Base-by-base conservation (phyloP, 129 eudicot species). In the Flaveria bidentis region DNA sequence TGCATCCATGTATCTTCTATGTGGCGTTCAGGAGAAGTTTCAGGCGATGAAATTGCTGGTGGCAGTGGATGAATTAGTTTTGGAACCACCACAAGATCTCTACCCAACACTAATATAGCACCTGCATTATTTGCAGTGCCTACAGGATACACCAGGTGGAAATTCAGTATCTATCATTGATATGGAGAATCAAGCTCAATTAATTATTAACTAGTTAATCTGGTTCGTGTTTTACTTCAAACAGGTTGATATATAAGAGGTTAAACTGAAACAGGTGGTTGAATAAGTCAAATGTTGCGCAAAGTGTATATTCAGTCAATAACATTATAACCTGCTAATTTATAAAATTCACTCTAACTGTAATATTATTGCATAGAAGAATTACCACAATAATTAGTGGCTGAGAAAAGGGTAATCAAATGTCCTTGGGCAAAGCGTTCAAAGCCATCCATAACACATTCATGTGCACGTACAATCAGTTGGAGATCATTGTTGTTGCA, bases 1-100 rank as follows among this genome's bases (percentile, higher is more conserved):
- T 95, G 99, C 97, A 91, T 95, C 97, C 99, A 91, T 11, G 99
- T 91, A 68, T 95, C 99, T 84, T 95, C 99, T 63, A 88, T 81
- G 63, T 91, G 96, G 47, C 91, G 90, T 61, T 95, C 97, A 8
- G 99, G 97, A 17, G 99, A 95, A 9, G 89, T 82, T 87, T 95
- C 97, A 26, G 97, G 96, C 58, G 99, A 95, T 8, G 92, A 81
- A 76, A 91, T 71, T 44, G 99, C 99, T 14, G 99, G 99, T 28
- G 99, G 97, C 81, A 95, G 72, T 44, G 99, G 99, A 84, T 95
- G 99, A 76, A 95, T 95, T 50, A 95, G 97, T 74, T 95, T 95
- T 67, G 99, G 99, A 67, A 95, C 99, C 78, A 95, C 99, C 12
- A 95, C 99, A 69, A 95, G 90, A 82, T 95, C 99, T 88, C 99